Evolutionary conservation across 1,139 yeast species (phyloP).

Genomic region (Kluyveromyces sp.): DNA sequence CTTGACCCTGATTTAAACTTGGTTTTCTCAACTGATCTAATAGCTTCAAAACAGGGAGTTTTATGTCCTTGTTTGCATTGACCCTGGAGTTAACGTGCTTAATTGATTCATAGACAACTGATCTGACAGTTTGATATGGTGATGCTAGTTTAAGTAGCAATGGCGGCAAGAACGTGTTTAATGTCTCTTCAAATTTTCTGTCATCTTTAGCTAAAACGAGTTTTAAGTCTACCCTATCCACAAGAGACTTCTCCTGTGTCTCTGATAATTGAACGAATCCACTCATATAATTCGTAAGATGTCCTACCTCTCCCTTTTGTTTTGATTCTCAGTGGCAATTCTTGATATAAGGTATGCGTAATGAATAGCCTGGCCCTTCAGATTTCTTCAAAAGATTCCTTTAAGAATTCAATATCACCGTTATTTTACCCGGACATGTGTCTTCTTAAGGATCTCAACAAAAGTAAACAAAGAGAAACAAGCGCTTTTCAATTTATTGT

Average conservation of each 20-base stretch:
- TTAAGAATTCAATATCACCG: no score
- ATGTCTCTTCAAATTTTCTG: constrained; percentile 51
- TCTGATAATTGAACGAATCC: constrained; percentile 9
- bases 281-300: not conserved
- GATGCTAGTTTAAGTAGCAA: constrained; percentile 72
- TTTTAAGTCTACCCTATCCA: constrained; percentile 74
- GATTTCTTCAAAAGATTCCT: no score
- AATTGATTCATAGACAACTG: constrained; percentile 58
- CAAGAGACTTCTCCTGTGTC: constrained; percentile 48
- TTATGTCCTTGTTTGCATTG: constrained; percentile 45
- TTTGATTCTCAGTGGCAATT: no score
- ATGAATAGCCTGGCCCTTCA: no score
- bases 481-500: no score
- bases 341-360: no score
- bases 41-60: constrained; percentile 56
- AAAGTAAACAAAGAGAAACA: no score
- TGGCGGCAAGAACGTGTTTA: constrained; percentile 67
- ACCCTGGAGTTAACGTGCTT: constrained; percentile 64
- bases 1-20: constrained; percentile 36
- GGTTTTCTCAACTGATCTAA: constrained; percentile 58
- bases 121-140: constrained; percentile 57
- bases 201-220: constrained; percentile 72
- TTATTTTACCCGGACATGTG: no score
- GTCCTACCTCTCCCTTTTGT: no score
- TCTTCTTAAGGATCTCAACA: no score